Conservation (phyloP, 805 yeast genomes). For the Ogataea nakhonphanomensis region DNA sequence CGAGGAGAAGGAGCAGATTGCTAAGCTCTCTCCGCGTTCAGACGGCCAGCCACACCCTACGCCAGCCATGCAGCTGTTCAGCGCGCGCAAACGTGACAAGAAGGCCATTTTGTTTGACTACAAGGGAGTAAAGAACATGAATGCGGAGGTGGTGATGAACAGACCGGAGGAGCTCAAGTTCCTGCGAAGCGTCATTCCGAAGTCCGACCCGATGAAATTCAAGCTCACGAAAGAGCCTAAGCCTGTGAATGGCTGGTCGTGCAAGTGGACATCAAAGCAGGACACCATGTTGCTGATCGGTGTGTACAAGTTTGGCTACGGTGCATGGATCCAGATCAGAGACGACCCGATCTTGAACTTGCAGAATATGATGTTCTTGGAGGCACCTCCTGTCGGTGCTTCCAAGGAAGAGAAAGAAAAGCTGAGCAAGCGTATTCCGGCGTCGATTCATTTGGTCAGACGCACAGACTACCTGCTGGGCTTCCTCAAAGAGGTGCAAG, state of each 20-base stretch:
- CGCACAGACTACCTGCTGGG: conserved; percentile 83
- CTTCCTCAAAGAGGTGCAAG: conserved; percentile 51
- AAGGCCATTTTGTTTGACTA: conserved; percentile 88
- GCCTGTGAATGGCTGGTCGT: conserved; percentile 86
- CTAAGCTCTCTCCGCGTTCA: conserved; percentile 27
- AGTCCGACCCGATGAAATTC: conserved; percentile 57
- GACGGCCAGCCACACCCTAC: conserved; percentile 31
- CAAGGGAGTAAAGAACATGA: conserved; percentile 80
- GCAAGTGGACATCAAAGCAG: conserved; percentile 78
- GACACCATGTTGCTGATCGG: conserved; percentile 88
- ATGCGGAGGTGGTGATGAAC: conserved; percentile 81
- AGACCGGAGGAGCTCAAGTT: conserved; percentile 83
- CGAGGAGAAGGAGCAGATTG: conserved; percentile 46
- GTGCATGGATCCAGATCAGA: conserved; percentile 90
- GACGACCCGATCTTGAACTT: conserved; percentile 92
- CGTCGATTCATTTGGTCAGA: conserved; percentile 87
- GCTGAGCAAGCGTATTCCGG: conserved; percentile 69
- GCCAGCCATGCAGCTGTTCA: conserved; percentile 34
- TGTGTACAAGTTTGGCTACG: conserved; percentile 89
- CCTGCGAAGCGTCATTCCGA: conserved; percentile 50
- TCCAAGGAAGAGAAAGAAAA: conserved; percentile 37
- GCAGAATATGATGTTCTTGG: conserved; percentile 78
- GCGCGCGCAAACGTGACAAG: conserved; percentile 71
- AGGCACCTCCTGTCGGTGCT: conserved; percentile 34
- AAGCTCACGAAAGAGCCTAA: conserved; percentile 62